Conservation (phyloP, 495 filamentous ascomycete genomes). For the Antarctomyces pellizariae region DNA sequence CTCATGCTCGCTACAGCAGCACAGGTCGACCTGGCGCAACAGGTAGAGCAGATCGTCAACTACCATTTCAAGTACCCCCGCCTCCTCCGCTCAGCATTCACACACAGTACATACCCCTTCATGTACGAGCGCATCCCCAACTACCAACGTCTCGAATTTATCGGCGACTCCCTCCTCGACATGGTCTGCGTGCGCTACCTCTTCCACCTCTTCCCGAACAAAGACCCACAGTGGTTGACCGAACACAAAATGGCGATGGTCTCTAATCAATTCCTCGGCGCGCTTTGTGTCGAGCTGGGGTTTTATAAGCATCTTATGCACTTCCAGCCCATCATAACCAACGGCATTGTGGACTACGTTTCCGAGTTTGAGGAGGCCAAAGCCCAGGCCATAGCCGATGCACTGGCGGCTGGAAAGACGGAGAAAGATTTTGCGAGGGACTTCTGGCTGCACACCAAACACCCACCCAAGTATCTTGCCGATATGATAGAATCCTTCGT, state of each 20-base stretch:
- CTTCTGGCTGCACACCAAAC: slow-evolving; percentile 50
- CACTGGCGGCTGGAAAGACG: slow-evolving; percentile 16
- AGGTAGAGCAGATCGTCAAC: slow-evolving; percentile 39
- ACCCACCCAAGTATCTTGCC: slow-evolving; percentile 68
- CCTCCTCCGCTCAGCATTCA: slow-evolving; percentile 65
- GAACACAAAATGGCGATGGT: slow-evolving; percentile 99
- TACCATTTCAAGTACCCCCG: slow-evolving; percentile 67
- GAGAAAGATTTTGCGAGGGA: slow-evolving; percentile 34
- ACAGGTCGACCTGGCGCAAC: slow-evolving; percentile 39
- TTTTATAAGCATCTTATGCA: slow-evolving; percentile 54
- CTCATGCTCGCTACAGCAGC: slow-evolving; percentile 26
- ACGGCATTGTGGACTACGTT: slow-evolving; percentile 45
- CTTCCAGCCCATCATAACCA: slow-evolving; percentile 31
- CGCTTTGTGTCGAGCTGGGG: slow-evolving; percentile 48
- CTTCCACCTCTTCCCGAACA: slow-evolving; percentile 48
- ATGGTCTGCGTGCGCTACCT: slow-evolving; percentile 67
- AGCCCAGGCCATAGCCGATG: slow-evolving; percentile 18
- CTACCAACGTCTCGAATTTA: slow-evolving; percentile 85
- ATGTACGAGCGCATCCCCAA: slow-evolving; percentile 55
- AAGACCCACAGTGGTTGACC: slow-evolving; percentile 90
- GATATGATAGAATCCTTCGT: slow-evolving; percentile 82
- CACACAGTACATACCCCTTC: slow-evolving; percentile 59
- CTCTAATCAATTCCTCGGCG: slow-evolving; percentile 83
- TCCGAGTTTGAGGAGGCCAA: slow-evolving; percentile 37
- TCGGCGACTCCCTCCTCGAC: slow-evolving; percentile 78